These are phyloP conservation scores for Ocimum tenuiflorum DNA, from an alignment of 257 asterid genomes.

Conservation along the genomic window DNA sequence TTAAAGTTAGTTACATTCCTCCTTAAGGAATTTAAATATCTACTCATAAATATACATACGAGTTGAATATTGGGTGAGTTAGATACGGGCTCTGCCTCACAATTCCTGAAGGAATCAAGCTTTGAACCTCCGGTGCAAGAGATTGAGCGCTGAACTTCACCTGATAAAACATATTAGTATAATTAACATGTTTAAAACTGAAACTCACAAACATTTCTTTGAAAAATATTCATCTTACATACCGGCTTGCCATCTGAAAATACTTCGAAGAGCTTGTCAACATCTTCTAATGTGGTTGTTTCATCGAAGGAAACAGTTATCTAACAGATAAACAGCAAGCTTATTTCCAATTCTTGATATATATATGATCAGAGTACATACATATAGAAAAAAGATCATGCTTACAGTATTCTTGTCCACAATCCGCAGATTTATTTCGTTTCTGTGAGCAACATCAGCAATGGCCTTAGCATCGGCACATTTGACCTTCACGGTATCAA, in stretches of 20 bases:
- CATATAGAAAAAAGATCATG: not conserved
- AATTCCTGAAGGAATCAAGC: constrained; percentile 58
- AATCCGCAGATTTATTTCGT: constrained; percentile 59
- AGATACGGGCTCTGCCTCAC: constrained; percentile 62
- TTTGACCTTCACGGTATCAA: constrained; percentile 77
- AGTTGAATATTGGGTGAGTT: constrained; percentile 75
- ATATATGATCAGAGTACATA: not conserved
- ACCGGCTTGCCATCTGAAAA: constrained; percentile 72
- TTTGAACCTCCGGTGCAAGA: constrained; percentile 70
- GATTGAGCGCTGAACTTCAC: constrained; percentile 61
- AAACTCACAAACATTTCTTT: not conserved
- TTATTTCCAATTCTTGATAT: constrained; percentile 1
- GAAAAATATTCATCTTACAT: constrained; percentile 22
- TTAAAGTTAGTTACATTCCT: constrained; percentile 18
- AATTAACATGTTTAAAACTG: not conserved
- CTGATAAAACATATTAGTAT: constrained; percentile 30
- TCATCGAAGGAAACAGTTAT: constrained; percentile 73
- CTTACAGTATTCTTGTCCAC: constrained; percentile 69
- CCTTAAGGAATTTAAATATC: not conserved
- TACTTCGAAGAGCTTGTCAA: constrained; percentile 69
- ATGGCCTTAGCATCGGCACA: constrained; percentile 56
- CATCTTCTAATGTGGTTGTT: constrained; percentile 74
- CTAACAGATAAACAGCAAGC: constrained; percentile 28
- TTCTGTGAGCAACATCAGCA: constrained; percentile 58
- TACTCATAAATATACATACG: constrained; percentile 38